These are phyloP conservation scores for Fusarium virguliforme DNA, from an alignment of 2,329 filamentous ascomycete species.

Conservation along the genomic window DNA sequence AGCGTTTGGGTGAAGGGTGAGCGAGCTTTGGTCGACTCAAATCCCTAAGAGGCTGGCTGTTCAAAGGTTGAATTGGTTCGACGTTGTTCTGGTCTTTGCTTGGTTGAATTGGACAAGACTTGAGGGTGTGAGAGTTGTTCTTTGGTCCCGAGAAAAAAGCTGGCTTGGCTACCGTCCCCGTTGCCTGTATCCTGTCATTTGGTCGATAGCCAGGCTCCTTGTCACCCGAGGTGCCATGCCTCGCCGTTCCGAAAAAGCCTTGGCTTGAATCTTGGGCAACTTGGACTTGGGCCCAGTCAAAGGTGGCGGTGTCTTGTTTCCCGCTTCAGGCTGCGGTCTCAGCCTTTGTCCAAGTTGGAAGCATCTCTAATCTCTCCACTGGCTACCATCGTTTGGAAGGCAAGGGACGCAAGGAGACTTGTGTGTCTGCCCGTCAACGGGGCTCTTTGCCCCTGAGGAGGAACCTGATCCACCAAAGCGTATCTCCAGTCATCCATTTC, in stretches of 20 bases:
- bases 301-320: constrained; percentile 7
- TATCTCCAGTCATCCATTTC: constrained; percentile 56
- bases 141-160: constrained; percentile 39
- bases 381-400: constrained; percentile 45
- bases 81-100: constrained; percentile 6
- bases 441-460: constrained; percentile 44
- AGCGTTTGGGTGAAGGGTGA: constrained; percentile 29
- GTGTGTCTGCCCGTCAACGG: constrained; percentile 21
- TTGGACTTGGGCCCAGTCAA: constrained; percentile 33
- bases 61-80: constrained; percentile 23
- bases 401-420: constrained; percentile 52
- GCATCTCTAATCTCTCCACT: constrained; percentile 43
- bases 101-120: not conserved
- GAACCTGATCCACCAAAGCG: constrained; percentile 54
- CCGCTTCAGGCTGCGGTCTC: constrained; percentile 14
- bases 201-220: constrained; percentile 11
- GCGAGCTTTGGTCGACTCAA: constrained; percentile 10
- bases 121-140: not conserved
- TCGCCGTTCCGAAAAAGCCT: constrained; percentile 39
- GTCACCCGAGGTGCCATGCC: constrained; percentile 9
- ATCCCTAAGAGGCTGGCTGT: constrained; percentile 23
- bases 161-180: not conserved
- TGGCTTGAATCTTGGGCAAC: constrained; percentile 24
- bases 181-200: not conserved
- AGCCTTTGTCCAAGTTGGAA: constrained; percentile 42